Conservation (phyloP, 768 basidiomycete genomes). For the Phylloporus scabripes region DNA sequence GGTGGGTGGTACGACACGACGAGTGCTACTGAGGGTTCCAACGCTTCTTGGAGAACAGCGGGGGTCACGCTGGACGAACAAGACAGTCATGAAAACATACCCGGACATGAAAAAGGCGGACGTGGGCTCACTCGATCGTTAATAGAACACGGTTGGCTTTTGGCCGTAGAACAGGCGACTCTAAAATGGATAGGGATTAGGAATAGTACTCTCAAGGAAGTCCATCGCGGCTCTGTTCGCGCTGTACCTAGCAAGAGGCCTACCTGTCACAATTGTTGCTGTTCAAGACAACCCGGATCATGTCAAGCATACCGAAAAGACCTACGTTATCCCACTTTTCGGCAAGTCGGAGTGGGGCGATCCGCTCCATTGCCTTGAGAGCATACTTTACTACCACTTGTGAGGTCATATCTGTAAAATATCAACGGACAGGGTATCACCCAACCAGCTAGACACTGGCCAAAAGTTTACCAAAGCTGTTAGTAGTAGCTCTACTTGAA, state of each 20-base stretch:
- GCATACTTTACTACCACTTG: slow-evolving; percentile 38
- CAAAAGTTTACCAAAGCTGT: background rate
- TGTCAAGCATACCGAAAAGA: slow-evolving; percentile 8
- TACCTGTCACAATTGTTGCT: slow-evolving; percentile 40
- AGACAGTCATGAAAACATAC: slow-evolving; percentile 18
- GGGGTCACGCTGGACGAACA: slow-evolving; percentile 56
- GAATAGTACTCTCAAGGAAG: background rate
- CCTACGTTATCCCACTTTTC: slow-evolving; percentile 94
- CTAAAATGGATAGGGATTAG: slow-evolving; percentile 27
- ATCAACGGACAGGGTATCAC: background rate
- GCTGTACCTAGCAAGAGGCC: slow-evolving; percentile 65
- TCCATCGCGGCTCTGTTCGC: slow-evolving; percentile 1
- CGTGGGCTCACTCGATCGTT: slow-evolving; percentile 58
- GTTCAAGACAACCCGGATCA: slow-evolving; percentile 5
- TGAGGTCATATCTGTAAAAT: slow-evolving; percentile 9
- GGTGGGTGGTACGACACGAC: slow-evolving; percentile 85
- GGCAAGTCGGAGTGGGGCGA: slow-evolving; percentile 82
- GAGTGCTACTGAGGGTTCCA: slow-evolving; percentile 53
- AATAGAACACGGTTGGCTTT: slow-evolving; percentile 49
- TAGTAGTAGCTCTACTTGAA: no score
- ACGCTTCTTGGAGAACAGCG: slow-evolving; percentile 63
- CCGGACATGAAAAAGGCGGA: slow-evolving; percentile 1
- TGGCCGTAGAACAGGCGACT: slow-evolving; percentile 48
- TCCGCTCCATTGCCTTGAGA: slow-evolving; percentile 68
- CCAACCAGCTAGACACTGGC: background rate